phyloP scores from a whole-genome alignment of 345 rosid genomes.

The Draba incana region DNA sequence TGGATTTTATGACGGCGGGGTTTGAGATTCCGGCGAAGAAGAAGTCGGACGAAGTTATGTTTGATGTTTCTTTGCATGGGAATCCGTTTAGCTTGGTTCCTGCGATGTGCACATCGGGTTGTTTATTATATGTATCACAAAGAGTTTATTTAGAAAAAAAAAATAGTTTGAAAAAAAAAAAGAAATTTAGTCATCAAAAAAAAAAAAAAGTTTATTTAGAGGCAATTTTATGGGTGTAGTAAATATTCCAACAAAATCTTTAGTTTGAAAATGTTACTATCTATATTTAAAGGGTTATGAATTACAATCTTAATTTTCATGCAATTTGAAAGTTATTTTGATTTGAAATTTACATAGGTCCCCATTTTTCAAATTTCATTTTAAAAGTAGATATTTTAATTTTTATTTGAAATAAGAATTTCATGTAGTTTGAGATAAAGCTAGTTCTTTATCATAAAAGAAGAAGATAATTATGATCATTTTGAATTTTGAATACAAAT shows the following conservation, averaged over 20 bases:
- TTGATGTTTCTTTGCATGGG: conserved; percentile 55
- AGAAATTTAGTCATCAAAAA: no score
- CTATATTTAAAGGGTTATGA: neutral
- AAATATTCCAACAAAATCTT: neutral
- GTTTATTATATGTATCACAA: conserved; percentile 16
- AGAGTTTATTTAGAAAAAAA: neutral
- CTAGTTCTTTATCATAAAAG: no score
- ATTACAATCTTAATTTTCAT: neutral
- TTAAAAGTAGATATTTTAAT: no score
- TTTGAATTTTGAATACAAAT: no score
- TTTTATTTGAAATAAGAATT: no score
- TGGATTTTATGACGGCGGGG: conserved; percentile 50
- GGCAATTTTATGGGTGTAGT: neutral
- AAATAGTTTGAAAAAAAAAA: no score
- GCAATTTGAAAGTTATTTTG: neutral
- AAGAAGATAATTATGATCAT: no score
- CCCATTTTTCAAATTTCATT: no score
- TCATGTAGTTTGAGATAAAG: no score
- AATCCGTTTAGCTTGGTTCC: conserved; percentile 65
- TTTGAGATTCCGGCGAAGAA: conserved; percentile 60
- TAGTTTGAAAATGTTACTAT: neutral
- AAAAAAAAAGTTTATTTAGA: neutral
- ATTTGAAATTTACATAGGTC: neutral
- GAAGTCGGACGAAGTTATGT: conserved; percentile 58
- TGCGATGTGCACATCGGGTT: conserved; percentile 20